Evolutionary conservation across 2,329 filamentous ascomycete species (phyloP).

Genomic region (Ceratocystis cacaofunesta): DNA sequence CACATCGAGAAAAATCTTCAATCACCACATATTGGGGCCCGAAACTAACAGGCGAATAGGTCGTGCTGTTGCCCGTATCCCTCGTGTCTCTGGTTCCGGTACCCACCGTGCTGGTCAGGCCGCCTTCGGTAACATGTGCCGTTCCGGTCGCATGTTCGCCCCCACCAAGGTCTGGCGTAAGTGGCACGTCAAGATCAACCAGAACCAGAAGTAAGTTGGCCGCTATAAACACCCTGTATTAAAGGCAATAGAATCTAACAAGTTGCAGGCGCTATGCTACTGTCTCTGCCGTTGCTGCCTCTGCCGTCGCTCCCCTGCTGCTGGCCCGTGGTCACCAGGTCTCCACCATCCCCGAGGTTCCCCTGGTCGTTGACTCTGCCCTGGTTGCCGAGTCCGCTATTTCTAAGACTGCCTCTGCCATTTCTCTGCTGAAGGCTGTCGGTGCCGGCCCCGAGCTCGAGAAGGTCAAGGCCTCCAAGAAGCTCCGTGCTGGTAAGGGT

Average conservation of each 20-base stretch:
- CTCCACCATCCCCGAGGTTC: slow-evolving; percentile 83
- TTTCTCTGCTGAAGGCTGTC: slow-evolving; percentile 75
- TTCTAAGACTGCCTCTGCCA: slow-evolving; percentile 76
- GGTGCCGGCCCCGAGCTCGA: slow-evolving; percentile 82
- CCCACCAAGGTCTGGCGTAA: slow-evolving; percentile 99
- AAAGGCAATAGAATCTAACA: slow-evolving; percentile 18
- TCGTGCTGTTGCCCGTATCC: slow-evolving; percentile 99
- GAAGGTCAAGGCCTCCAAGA: slow-evolving; percentile 93
- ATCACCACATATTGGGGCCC: background rate
- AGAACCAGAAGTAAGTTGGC: slow-evolving; percentile 72
- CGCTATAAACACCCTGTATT: background rate
- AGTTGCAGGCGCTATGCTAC: slow-evolving; percentile 76
- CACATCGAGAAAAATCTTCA: slow-evolving; percentile 8
- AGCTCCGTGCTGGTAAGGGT: slow-evolving; percentile 96
- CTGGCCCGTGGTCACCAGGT: slow-evolving; percentile 95
- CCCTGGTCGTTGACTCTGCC: slow-evolving; percentile 85
- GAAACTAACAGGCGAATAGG: slow-evolving; percentile 36
- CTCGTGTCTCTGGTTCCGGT: slow-evolving; percentile 99
- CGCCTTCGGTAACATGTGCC: slow-evolving; percentile 99
- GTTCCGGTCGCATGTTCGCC: slow-evolving; percentile 99
- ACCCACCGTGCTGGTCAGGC: slow-evolving; percentile 99
- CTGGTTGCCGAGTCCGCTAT: slow-evolving; percentile 67
- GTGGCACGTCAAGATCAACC: slow-evolving; percentile 99
- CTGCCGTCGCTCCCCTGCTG: slow-evolving; percentile 84
- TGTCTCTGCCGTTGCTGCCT: slow-evolving; percentile 91